phyloP scores from a whole-genome alignment of 768 basidiomycete species.

The Rhodotorula diobovata region DNA sequence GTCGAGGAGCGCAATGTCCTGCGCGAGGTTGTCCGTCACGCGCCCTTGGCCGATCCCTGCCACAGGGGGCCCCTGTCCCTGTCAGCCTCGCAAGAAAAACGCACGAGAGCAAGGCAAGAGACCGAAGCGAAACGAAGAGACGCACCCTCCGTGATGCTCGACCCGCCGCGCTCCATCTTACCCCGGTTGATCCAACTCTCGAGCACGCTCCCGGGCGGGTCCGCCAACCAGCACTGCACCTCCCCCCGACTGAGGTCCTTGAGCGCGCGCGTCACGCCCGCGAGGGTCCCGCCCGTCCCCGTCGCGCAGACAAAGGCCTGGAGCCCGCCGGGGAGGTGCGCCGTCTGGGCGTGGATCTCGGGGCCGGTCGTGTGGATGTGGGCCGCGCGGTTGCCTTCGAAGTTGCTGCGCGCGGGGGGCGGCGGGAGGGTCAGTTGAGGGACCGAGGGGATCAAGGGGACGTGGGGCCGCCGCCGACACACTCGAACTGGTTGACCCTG shows the following conservation, averaged over 20 bases:
- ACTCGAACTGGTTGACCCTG: slow-evolving; percentile 69
- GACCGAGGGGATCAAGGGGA: neutral
- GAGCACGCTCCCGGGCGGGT: slow-evolving; percentile 92
- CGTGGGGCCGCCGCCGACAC: neutral
- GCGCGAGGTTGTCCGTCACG: slow-evolving; percentile 82
- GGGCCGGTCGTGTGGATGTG: slow-evolving; percentile 91
- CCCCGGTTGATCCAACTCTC: slow-evolving; percentile 76
- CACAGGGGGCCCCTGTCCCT: no score
- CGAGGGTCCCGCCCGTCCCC: slow-evolving; percentile 92
- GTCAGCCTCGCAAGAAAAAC: no score
- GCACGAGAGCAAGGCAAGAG: no score
- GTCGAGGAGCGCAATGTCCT: slow-evolving; percentile 68
- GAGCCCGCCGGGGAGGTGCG: slow-evolving; percentile 55
- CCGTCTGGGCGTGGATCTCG: slow-evolving; percentile 89
- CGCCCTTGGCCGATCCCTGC: slow-evolving; percentile 95
- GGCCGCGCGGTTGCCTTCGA: slow-evolving; percentile 62
- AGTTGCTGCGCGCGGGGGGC: slow-evolving; percentile 50
- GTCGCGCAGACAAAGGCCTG: slow-evolving; percentile 93
- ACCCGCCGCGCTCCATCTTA: slow-evolving; percentile 67
- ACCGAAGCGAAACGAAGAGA: neutral
- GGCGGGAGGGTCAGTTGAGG: neutral
- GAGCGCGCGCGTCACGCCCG: slow-evolving; percentile 76
- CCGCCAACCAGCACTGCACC: slow-evolving; percentile 87
- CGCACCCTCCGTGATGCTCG: slow-evolving; percentile 85
- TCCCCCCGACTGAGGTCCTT: slow-evolving; percentile 74